Evolutionary conservation across 1,139 yeast genomes (phyloP).

Genomic region (Saccharomyces hybrid): DNA sequence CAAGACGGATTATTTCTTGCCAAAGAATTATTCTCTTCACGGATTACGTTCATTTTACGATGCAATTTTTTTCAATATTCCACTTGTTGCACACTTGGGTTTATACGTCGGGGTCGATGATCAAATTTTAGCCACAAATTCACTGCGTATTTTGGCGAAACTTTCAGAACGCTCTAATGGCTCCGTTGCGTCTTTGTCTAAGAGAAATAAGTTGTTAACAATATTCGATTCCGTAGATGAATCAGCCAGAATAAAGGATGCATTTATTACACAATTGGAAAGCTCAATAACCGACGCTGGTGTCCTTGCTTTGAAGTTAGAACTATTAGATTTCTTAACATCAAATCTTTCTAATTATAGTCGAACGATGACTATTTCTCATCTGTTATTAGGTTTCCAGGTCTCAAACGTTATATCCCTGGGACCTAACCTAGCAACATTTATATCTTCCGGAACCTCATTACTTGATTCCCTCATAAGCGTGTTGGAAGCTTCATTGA

Average conservation of each 20-base stretch:
- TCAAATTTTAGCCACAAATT: slow-evolving; percentile 41
- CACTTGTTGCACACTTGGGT: slow-evolving; percentile 60
- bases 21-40: slow-evolving; percentile 50
- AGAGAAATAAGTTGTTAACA: slow-evolving; percentile 60
- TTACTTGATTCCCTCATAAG: slow-evolving; percentile 48
- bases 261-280: slow-evolving; percentile 66
- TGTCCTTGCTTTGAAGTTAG: slow-evolving; percentile 45
- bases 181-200: slow-evolving; percentile 33
- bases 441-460: slow-evolving; percentile 46
- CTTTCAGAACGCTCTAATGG: slow-evolving; percentile 34
- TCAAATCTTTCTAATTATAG: slow-evolving; percentile 41
- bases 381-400: slow-evolving; percentile 69
- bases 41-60: slow-evolving; percentile 64
- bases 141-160: slow-evolving; percentile 48
- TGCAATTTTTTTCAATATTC: slow-evolving; percentile 58
- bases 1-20: slow-evolving; percentile 35
- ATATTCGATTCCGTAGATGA: slow-evolving; percentile 72
- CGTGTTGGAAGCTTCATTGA: slow-evolving; percentile 44
- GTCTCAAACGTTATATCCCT: slow-evolving; percentile 38
- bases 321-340: slow-evolving; percentile 52
- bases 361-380: slow-evolving; percentile 48
- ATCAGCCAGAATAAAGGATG: slow-evolving; percentile 54
- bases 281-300: slow-evolving; percentile 34
- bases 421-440: slow-evolving; percentile 40
- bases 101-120: slow-evolving; percentile 59